Conservation (phyloP, 2,329 filamentous ascomycete genomes). For the Diaporthe aspalathi region DNA sequence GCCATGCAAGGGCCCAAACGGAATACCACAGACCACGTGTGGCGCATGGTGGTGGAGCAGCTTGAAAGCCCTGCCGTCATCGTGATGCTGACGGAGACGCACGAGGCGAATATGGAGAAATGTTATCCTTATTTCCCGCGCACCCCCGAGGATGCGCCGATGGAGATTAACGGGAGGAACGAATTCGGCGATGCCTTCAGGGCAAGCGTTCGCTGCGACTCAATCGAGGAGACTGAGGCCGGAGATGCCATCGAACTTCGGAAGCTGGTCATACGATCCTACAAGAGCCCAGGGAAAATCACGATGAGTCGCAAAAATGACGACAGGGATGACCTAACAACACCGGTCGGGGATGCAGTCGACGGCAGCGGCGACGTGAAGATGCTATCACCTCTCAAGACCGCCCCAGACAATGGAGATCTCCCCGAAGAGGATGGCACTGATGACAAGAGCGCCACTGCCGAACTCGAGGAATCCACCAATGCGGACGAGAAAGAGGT, state of each 20-base stretch:
- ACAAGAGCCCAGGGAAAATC: conserved; percentile 42
- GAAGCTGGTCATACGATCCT: conserved; percentile 71
- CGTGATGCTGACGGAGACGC: conserved; percentile 92
- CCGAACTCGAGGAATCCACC: conserved; percentile 9
- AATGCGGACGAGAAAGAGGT: conserved; percentile 42
- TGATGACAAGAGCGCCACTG: conserved; percentile 22
- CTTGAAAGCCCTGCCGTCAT: conserved; percentile 79
- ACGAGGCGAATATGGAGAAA: conserved; percentile 82
- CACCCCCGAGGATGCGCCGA: conserved; percentile 62
- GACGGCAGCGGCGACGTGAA: conserved; percentile 39
- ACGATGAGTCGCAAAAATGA: neutral
- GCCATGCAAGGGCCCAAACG: conserved; percentile 92
- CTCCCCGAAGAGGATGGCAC: neutral
- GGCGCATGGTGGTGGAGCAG: conserved; percentile 95
- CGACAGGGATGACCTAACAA: conserved; percentile 10
- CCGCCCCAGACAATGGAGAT: neutral
- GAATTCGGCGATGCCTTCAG: conserved; percentile 75
- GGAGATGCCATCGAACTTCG: conserved; percentile 77
- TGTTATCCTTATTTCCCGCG: conserved; percentile 90
- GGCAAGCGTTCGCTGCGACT: conserved; percentile 76
- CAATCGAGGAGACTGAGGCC: conserved; percentile 64
- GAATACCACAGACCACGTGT: conserved; percentile 82
- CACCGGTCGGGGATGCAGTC: neutral
- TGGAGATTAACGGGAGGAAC: conserved; percentile 71
- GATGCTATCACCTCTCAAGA: conserved; percentile 39